phyloP scores from a whole-genome alignment of 768 basidiomycete species.

The Chalciporus pseudorubinellus region DNA sequence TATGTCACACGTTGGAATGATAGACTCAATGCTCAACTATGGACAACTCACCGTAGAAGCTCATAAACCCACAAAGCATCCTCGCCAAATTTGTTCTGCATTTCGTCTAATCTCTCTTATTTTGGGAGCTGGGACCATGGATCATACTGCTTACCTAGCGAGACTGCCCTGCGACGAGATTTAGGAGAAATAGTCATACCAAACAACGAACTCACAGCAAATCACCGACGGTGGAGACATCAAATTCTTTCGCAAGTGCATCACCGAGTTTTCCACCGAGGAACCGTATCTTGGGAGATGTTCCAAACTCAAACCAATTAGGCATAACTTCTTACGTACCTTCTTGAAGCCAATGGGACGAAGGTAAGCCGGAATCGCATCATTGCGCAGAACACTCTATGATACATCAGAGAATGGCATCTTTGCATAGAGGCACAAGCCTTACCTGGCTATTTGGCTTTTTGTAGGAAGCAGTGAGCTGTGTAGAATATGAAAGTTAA shows the following conservation, averaged over 20 bases:
- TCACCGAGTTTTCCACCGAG: conserved; percentile 93
- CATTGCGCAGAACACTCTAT: conserved; percentile 81
- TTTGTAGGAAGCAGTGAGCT: conserved; percentile 89
- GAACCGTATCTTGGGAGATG: conserved; percentile 70
- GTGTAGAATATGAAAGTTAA: conserved; percentile 6
- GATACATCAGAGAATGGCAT: conserved; percentile 1
- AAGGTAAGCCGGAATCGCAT: conserved; percentile 82
- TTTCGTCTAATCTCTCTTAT: conserved; percentile 50
- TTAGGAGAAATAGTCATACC: not conserved
- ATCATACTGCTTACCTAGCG: conserved; percentile 45
- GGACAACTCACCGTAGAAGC: conserved; percentile 63
- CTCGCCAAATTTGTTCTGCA: conserved; percentile 80
- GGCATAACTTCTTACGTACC: conserved; percentile 35
- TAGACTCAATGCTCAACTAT: not conserved
- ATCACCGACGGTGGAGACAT: conserved; percentile 86
- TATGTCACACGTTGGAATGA: conserved; percentile 24
- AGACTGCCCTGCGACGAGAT: conserved; percentile 44
- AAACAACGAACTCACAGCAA: conserved; percentile 60
- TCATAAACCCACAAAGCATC: conserved; percentile 91
- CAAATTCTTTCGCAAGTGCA: conserved; percentile 83
- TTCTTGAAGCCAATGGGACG: conserved; percentile 86
- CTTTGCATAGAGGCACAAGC: not conserved
- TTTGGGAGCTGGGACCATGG: not conserved
- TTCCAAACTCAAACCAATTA: conserved; percentile 1
- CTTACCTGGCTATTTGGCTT: conserved; percentile 85